Evolutionary conservation across 305 asterid genomes (phyloP).

Genomic region (Solanum chacoense): DNA sequence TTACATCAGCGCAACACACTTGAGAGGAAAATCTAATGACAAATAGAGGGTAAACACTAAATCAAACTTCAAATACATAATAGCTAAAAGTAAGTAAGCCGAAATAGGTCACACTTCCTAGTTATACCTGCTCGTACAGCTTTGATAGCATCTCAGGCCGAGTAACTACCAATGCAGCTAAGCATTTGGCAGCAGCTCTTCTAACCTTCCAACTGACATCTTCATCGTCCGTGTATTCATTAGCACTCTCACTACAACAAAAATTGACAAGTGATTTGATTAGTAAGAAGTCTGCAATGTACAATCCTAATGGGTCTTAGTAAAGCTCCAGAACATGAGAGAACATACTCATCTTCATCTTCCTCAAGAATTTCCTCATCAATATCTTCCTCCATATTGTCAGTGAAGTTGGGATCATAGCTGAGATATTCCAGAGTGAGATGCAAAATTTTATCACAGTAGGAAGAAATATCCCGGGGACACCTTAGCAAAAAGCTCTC

Average conservation of each 20-base stretch:
- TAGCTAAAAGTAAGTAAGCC: not conserved
- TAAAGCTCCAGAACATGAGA: slow-evolving; percentile 4
- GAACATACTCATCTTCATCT: slow-evolving; percentile 92
- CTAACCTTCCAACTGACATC: slow-evolving; percentile 99
- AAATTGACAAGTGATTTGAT: not conserved
- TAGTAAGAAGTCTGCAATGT: slow-evolving; percentile 13
- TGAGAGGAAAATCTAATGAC: not conserved
- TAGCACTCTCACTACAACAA: slow-evolving; percentile 78
- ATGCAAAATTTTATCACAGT: slow-evolving; percentile 71
- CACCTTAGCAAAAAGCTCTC: slow-evolving; percentile 96
- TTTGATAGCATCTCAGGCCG: slow-evolving; percentile 96
- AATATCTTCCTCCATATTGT: slow-evolving; percentile 93
- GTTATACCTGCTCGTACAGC: slow-evolving; percentile 75
- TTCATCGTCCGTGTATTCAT: slow-evolving; percentile 98
- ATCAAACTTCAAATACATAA: not conserved
- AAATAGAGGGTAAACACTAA: not conserved
- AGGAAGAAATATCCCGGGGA: slow-evolving; percentile 80
- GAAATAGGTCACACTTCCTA: not conserved
- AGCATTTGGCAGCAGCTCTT: slow-evolving; percentile 96
- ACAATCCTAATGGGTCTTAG: slow-evolving; percentile 6
- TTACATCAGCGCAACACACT: not conserved
- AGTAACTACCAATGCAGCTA: slow-evolving; percentile 84
- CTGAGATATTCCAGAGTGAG: slow-evolving; percentile 84
- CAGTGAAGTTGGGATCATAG: slow-evolving; percentile 97
- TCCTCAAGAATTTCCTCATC: slow-evolving; percentile 78